Evolutionary conservation across 192 early-diverging fungal species (phyloP).

Genomic region (Backusella tuberculispora): DNA sequence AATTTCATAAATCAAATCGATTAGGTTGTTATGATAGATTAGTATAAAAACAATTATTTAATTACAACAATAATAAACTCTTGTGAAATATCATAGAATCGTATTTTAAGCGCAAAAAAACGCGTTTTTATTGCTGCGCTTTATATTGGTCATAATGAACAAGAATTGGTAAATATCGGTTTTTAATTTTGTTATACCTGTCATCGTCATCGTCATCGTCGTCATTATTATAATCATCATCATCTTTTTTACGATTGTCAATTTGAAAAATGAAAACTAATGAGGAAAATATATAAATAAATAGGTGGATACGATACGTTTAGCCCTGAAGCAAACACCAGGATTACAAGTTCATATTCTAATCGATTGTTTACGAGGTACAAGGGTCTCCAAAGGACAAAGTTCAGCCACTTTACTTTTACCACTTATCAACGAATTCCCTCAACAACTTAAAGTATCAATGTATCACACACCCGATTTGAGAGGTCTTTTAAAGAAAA

Average conservation of each 20-base stretch:
- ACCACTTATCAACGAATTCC: slow-evolving; percentile 67
- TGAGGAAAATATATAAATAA: not conserved
- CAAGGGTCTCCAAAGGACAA: slow-evolving; percentile 55
- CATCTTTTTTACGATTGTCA: too few species aligned
- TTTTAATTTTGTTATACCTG: not conserved
- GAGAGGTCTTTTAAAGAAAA: slow-evolving; percentile 65
- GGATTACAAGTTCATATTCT: slow-evolving; percentile 72
- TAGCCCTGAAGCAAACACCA: slow-evolving; percentile 55
- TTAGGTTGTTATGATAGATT: not conserved
- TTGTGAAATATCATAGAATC: slow-evolving; percentile 42
- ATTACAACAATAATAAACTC: not conserved
- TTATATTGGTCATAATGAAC: slow-evolving; percentile 86
- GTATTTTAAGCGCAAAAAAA: slow-evolving; percentile 69
- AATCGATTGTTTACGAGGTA: slow-evolving; percentile 90
- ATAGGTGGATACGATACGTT: slow-evolving; percentile 62
- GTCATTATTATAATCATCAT: not conserved
- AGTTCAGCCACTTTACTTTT: slow-evolving; percentile 73
- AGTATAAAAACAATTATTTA: not conserved
- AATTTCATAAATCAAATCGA: not conserved
- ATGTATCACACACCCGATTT: slow-evolving; percentile 91
- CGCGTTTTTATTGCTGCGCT: slow-evolving; percentile 87
- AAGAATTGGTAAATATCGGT: slow-evolving; percentile 64
- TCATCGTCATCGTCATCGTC: not conserved
- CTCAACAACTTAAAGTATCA: slow-evolving; percentile 65
- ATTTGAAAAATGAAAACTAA: too few species aligned